Evolutionary conservation across 306 rosid genomes (phyloP).

Genomic region (Fragaria iinumae): DNA sequence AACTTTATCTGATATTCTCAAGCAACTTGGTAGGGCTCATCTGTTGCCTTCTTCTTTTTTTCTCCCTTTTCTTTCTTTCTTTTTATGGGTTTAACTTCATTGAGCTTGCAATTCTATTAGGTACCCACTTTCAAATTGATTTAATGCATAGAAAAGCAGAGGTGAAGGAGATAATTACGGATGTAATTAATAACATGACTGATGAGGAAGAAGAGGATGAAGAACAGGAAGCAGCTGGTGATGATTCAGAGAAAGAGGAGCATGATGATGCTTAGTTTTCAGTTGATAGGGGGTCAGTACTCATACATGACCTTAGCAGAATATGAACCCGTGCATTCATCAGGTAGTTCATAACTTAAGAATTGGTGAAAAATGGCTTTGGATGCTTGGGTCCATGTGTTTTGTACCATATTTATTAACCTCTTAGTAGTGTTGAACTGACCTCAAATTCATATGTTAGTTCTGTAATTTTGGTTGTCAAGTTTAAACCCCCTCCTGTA

Average conservation of each 20-base stretch:
- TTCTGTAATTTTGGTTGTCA: slow-evolving; percentile 28
- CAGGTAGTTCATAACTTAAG: slow-evolving; percentile 37
- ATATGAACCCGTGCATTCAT: slow-evolving; percentile 34
- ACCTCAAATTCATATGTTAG: slow-evolving; percentile 33
- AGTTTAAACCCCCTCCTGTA: slow-evolving; percentile 17
- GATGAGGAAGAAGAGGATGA: slow-evolving; percentile 93
- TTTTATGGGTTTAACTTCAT: not conserved
- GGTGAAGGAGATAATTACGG: slow-evolving; percentile 96
- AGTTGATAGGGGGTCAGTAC: slow-evolving; percentile 16
- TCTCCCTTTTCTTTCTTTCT: not conserved
- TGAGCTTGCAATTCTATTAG: slow-evolving; percentile 39
- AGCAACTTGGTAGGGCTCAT: slow-evolving; percentile 76
- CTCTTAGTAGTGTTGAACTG: slow-evolving; percentile 44
- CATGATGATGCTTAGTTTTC: slow-evolving; percentile 31
- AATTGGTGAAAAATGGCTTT: slow-evolving; percentile 24
- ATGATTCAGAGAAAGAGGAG: slow-evolving; percentile 45
- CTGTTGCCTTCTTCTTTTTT: not conserved
- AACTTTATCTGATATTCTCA: slow-evolving; percentile 90
- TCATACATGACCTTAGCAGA: slow-evolving; percentile 34
- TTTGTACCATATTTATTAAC: slow-evolving; percentile 70
- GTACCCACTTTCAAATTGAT: slow-evolving; percentile 82
- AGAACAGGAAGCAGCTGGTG: slow-evolving; percentile 53
- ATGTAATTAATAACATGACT: slow-evolving; percentile 88
- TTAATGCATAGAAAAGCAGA: slow-evolving; percentile 97
- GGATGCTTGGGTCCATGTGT: slow-evolving; percentile 43